Evolutionary conservation across 2,329 filamentous ascomycete species (phyloP).

Genomic region (Phyllachora maydis): DNA sequence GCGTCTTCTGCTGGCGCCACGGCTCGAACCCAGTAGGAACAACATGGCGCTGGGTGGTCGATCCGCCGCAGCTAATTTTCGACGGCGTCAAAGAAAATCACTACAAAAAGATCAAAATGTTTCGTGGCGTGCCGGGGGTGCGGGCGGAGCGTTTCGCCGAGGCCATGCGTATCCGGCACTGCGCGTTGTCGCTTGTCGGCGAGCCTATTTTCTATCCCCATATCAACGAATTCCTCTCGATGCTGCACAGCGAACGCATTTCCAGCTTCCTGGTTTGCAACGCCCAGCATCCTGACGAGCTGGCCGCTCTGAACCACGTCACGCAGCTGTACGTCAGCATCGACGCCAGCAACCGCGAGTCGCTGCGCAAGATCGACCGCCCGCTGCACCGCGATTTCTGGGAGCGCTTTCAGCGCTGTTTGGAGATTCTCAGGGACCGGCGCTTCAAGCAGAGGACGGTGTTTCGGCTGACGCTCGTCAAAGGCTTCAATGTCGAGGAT

Average conservation of each 20-base stretch:
- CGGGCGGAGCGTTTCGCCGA: slow-evolving; percentile 81
- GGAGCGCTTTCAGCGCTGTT: slow-evolving; percentile 82
- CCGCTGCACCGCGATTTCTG: slow-evolving; percentile 92
- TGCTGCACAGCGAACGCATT: slow-evolving; percentile 73
- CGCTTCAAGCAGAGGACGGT: slow-evolving; percentile 79
- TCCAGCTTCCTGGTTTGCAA: slow-evolving; percentile 95
- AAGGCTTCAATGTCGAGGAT: slow-evolving; percentile 94
- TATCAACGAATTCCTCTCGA: slow-evolving; percentile 74
- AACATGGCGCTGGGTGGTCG: slow-evolving; percentile 90
- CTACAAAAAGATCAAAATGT: slow-evolving; percentile 95
- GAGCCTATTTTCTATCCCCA: slow-evolving; percentile 98
- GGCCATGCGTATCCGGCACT: slow-evolving; percentile 84
- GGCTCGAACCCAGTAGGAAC: slow-evolving; percentile 94
- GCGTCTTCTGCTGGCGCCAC: slow-evolving; percentile 97
- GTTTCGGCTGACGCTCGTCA: slow-evolving; percentile 85
- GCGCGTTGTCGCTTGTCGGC: slow-evolving; percentile 76
- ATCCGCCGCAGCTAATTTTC: slow-evolving; percentile 78
- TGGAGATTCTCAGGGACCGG: slow-evolving; percentile 72
- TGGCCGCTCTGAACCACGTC: slow-evolving; percentile 62
- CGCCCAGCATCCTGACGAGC: slow-evolving; percentile 83
- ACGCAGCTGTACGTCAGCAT: slow-evolving; percentile 95
- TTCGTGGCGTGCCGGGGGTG: slow-evolving; percentile 83
- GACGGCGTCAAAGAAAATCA: slow-evolving; percentile 70
- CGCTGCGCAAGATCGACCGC: slow-evolving; percentile 70
- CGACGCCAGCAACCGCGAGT: slow-evolving; percentile 80